A percentile compares a stretch with the other conserved stretches of the same genome.
phyloP scores from a whole-genome alignment of 768 basidiomycete species.

The Phallus indusiatus region DNA sequence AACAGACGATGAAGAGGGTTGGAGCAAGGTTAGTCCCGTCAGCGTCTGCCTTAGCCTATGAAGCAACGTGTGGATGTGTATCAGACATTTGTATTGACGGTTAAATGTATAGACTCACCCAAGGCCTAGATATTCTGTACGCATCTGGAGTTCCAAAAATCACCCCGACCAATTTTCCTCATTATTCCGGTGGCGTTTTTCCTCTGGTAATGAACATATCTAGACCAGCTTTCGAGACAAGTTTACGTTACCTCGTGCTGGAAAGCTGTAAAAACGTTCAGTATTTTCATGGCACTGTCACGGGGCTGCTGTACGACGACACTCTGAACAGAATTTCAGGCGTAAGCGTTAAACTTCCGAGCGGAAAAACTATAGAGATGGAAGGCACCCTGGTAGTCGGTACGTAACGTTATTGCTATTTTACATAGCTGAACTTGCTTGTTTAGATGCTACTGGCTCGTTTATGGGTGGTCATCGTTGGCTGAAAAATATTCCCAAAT shows the following conservation, averaged over 20 bases:
- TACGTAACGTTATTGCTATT: not conserved
- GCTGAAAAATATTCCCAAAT: constrained; percentile 12
- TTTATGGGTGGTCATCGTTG: constrained; percentile 20
- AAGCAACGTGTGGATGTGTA: too few relatives aligned
- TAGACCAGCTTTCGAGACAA: constrained; percentile 22
- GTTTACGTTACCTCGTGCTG: constrained; percentile 21
- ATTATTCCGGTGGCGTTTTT: constrained; percentile 13
- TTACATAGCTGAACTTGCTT: too few relatives aligned
- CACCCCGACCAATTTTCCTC: constrained; percentile 17
- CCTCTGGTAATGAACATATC: constrained; percentile 10
- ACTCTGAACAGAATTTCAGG: constrained; percentile 8
- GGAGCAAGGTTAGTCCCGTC: constrained; percentile 13
- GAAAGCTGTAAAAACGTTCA: constrained; percentile 16
- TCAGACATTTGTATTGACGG: too few relatives aligned
- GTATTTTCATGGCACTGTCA: constrained; percentile 21
- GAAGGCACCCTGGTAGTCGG: constrained; percentile 18
- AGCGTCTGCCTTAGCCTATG: too few relatives aligned
- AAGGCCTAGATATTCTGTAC: constrained; percentile 1
- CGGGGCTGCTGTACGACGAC: constrained; percentile 15
- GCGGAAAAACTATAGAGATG: constrained; percentile 3
- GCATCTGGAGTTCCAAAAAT: constrained; percentile 14
- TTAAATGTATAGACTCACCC: too few relatives aligned
- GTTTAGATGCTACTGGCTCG: constrained; percentile 24
- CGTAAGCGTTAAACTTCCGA: not conserved
- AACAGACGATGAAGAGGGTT: constrained; percentile 9